Evolutionary conservation across 768 basidiomycete species (phyloP).

Genomic region (Auricularia cornea): DNA sequence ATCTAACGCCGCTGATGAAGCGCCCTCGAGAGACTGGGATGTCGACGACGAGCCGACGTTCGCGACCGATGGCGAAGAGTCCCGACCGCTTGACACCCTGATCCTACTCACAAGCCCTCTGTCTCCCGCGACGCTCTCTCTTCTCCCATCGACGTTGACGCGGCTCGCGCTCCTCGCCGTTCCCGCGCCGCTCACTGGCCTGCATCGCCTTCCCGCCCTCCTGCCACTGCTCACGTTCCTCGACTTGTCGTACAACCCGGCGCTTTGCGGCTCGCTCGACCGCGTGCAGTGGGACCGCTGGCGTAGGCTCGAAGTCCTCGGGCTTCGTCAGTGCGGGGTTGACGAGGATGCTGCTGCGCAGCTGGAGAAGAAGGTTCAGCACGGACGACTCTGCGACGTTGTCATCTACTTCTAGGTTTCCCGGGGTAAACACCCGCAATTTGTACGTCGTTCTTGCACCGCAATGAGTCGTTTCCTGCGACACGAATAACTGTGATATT

Average conservation of each 20-base stretch:
- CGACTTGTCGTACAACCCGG: conserved; percentile 60
- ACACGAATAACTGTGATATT: no score
- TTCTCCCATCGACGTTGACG: conserved; percentile 56
- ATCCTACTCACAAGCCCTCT: conserved; percentile 44
- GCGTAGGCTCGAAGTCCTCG: conserved; percentile 45
- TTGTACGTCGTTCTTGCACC: no score
- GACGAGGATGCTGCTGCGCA: conserved; percentile 32
- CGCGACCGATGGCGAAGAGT: conserved; percentile 19
- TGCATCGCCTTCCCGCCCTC: conserved; percentile 48
- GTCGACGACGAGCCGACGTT: conserved; percentile 40
- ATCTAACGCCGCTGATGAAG: conserved; percentile 10
- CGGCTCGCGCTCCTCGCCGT: conserved; percentile 51
- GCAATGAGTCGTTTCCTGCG: no score
- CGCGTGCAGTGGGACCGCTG: conserved; percentile 45
- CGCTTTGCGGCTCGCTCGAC: conserved; percentile 25
- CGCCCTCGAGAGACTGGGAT: neutral
- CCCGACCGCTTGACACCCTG: conserved; percentile 36
- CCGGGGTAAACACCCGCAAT: no score
- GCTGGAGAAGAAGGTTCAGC: conserved; percentile 33
- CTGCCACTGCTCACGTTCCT: conserved; percentile 57
- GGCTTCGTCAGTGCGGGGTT: conserved; percentile 45
- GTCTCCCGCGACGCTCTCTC: conserved; percentile 29
- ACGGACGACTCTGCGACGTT: conserved; percentile 59
- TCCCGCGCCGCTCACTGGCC: conserved; percentile 31
- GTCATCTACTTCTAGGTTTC: no score